A percentile compares a stretch with the other conserved stretches of the same genome.
Evolutionary conservation across 2,329 filamentous ascomycete species (phyloP).

Genomic region (Cephalotrichum gorgonifer): DNA sequence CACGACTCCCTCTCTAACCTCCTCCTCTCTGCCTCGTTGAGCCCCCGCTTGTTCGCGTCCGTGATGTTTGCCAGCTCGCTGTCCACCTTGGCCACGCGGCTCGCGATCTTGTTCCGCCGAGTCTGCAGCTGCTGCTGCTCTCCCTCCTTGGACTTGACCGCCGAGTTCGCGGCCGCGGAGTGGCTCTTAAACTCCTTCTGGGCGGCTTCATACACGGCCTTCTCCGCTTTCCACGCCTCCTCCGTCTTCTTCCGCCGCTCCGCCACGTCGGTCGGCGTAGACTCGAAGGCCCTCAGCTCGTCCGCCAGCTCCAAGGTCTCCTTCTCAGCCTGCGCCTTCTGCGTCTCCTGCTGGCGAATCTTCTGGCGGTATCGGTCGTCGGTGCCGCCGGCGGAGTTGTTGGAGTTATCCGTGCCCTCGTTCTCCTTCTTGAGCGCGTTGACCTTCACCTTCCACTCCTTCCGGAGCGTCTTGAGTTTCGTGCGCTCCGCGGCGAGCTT

Average conservation of each 20-base stretch:
- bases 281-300: slow-evolving; percentile 51
- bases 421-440: slow-evolving; percentile 63
- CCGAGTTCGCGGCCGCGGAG: slow-evolving; percentile 52
- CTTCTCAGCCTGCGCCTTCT: slow-evolving; percentile 54
- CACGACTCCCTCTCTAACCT: slow-evolving; percentile 38
- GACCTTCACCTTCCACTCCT: slow-evolving; percentile 63
- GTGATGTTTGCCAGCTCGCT: slow-evolving; percentile 61
- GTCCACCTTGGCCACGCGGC: slow-evolving; percentile 61
- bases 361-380: slow-evolving; percentile 70
- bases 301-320: slow-evolving; percentile 43
- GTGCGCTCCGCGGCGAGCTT: slow-evolving; percentile 61
- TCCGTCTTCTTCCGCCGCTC: slow-evolving; percentile 46
- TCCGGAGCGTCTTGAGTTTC: slow-evolving; percentile 59
- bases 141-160: slow-evolving; percentile 51
- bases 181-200: slow-evolving; percentile 43
- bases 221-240: slow-evolving; percentile 41
- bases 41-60: slow-evolving; percentile 55
- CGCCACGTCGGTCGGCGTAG: slow-evolving; percentile 51
- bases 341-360: slow-evolving; percentile 63
- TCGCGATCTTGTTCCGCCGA: slow-evolving; percentile 62
- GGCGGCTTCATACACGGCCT: slow-evolving; percentile 48
- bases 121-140: slow-evolving; percentile 54
- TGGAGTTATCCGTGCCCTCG: slow-evolving; percentile 54
- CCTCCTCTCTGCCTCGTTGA: slow-evolving; percentile 52
- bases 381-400: slow-evolving; percentile 58